These are phyloP conservation scores for Pistacia integerrima DNA, from an alignment of 345 rosid species.

Conservation along the genomic window DNA sequence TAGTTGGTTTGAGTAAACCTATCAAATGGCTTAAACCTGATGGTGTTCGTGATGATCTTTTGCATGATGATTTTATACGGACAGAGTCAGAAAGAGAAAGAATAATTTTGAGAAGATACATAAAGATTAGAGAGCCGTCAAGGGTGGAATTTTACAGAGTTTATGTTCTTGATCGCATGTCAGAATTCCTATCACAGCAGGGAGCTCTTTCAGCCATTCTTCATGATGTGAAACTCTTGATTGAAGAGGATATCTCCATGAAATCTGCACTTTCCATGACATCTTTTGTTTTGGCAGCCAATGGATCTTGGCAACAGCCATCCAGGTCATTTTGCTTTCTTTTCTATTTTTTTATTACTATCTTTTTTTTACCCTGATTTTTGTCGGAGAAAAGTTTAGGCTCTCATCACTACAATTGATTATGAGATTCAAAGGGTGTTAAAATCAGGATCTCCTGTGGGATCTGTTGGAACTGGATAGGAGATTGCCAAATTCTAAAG, in stretches of 20 bases:
- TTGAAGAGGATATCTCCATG: slow-evolving; percentile 64
- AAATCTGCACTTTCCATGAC: slow-evolving; percentile 54
- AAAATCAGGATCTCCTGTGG: background rate
- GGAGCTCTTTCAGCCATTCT: slow-evolving; percentile 68
- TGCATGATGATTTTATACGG: slow-evolving; percentile 84
- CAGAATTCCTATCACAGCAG: slow-evolving; percentile 67
- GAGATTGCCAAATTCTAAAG: background rate
- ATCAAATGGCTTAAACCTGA: slow-evolving; percentile 84
- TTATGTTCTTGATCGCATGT: slow-evolving; percentile 82
- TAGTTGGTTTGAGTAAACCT: slow-evolving; percentile 66
- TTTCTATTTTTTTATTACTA: background rate
- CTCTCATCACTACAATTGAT: background rate
- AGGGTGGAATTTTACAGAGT: slow-evolving; percentile 75
- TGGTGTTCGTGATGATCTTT: slow-evolving; percentile 71
- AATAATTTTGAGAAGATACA: slow-evolving; percentile 63
- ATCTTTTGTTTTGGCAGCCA: slow-evolving; percentile 81
- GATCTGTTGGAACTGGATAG: background rate
- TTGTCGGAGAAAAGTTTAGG: background rate
- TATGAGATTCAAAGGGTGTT: slow-evolving; percentile 3
- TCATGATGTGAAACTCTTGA: slow-evolving; percentile 73
- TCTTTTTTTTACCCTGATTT: background rate
- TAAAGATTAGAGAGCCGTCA: slow-evolving; percentile 70
- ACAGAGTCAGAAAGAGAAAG: slow-evolving; percentile 85
- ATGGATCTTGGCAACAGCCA: slow-evolving; percentile 91
- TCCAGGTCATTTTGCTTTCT: slow-evolving; percentile 56